These are phyloP conservation scores for Saccharomycopsis selenospora DNA, from an alignment of 805 yeast species.

Conservation along the genomic window DNA sequence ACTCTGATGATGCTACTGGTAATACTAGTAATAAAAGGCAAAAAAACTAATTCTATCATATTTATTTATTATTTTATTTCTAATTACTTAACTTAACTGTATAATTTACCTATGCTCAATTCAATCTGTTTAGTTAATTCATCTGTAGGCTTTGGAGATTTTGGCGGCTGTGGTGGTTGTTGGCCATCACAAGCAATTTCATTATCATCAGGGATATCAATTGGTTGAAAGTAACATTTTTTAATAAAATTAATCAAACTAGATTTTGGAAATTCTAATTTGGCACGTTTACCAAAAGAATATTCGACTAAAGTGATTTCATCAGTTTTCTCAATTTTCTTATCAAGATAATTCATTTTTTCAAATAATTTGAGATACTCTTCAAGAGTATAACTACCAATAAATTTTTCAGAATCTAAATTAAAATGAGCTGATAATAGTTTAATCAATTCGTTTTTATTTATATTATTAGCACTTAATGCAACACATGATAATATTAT, in stretches of 20 bases:
- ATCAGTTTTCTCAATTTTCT: conserved; percentile 23
- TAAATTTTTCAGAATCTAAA: conserved; percentile 10
- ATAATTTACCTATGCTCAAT: not conserved
- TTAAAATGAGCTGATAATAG: conserved; percentile 34
- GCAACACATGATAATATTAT: conserved; percentile 24
- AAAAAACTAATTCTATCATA: not conserved
- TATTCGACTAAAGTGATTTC: conserved; percentile 26
- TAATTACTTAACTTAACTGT: too few species aligned
- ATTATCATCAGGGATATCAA: conserved; percentile 12
- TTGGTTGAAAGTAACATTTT: conserved; percentile 21
- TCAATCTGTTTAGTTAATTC: not conserved
- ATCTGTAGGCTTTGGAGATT: too few species aligned
- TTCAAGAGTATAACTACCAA: conserved; percentile 15
- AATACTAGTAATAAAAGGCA: not conserved
- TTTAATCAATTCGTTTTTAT: conserved; percentile 36
- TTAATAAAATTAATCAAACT: conserved; percentile 23
- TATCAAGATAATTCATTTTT: conserved; percentile 24
- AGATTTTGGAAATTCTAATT: conserved; percentile 25
- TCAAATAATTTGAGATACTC: conserved; percentile 26
- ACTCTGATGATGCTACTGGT: not conserved
- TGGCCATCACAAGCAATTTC: too few species aligned
- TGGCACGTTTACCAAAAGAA: conserved; percentile 27
- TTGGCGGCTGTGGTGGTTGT: too few species aligned
- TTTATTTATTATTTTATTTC: too few species aligned
- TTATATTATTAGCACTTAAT: conserved; percentile 27